Conservation (phyloP, 148 eudicot genomes). For the Simmondsia chinensis region DNA sequence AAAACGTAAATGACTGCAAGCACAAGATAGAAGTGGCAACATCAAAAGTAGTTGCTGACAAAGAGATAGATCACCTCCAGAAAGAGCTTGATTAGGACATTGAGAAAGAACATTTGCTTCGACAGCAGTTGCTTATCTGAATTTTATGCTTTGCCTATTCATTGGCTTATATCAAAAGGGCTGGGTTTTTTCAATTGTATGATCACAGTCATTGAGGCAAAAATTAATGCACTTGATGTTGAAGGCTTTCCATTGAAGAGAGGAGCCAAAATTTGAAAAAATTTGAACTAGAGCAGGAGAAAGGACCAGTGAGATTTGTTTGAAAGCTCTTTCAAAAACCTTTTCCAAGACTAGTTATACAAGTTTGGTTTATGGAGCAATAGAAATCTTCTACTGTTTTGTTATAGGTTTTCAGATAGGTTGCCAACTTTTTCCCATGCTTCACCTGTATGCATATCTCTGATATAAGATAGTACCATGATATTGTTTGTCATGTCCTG, state of each 20-base stretch:
- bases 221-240: constrained; percentile 55
- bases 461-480: too few relatives aligned
- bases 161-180: constrained; percentile 6
- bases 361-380: too few relatives aligned
- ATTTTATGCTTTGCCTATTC: constrained; percentile 6
- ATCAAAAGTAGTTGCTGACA: constrained; percentile 46
- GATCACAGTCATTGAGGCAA: constrained; percentile 49
- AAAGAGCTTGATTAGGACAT: constrained; percentile 54
- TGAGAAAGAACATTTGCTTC: constrained; percentile 39
- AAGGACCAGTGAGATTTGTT: constrained; percentile 44
- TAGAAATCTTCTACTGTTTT: too few relatives aligned
- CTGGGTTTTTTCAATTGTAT: constrained; percentile 20
- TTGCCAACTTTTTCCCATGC: too few relatives aligned
- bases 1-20: constrained; percentile 58
- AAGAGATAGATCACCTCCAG: constrained; percentile 48
- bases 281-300: constrained; percentile 41
- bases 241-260: constrained; percentile 51
- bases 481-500: too few relatives aligned
- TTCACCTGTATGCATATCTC: too few relatives aligned
- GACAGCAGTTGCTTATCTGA: constrained; percentile 82
- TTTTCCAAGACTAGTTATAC: too few relatives aligned
- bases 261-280: constrained; percentile 42
- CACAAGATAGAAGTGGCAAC: constrained; percentile 50
- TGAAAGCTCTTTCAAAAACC: background rate
- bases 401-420: too few relatives aligned